A percentile compares a stretch with the other conserved stretches of the same genome.
Evolutionary conservation across 176 grass and related monocot species (phyloP).

Genomic region (Aegilops sharonensis): DNA sequence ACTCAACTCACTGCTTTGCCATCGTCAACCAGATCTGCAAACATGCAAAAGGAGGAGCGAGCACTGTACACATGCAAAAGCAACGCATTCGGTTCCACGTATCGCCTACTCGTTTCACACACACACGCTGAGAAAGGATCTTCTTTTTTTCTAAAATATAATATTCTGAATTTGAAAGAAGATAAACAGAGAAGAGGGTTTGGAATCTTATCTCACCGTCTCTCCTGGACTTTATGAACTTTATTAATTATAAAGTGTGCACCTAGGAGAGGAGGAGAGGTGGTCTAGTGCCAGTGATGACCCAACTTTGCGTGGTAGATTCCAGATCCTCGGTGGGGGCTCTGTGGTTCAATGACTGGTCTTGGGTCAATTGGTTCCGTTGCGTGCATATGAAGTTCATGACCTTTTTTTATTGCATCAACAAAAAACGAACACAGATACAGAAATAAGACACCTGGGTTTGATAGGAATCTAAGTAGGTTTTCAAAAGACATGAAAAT

Average conservation of each 20-base stretch:
- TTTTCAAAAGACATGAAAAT: no score
- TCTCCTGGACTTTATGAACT: background rate
- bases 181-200: background rate
- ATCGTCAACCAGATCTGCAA: background rate
- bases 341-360: background rate
- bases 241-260: slow-evolving; percentile 23
- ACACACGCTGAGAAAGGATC: background rate
- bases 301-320: background rate
- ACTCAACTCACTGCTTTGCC: slow-evolving; percentile 20
- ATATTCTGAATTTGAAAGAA: background rate
- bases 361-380: background rate
- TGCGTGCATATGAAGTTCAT: no score
- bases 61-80: background rate
- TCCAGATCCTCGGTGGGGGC: slow-evolving; percentile 27
- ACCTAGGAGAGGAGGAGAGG: background rate
- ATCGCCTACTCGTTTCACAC: slow-evolving; percentile 24
- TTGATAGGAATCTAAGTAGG: no score
- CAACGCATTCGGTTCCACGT: background rate
- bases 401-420: no score
- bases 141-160: background rate
- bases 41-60: background rate
- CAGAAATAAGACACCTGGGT: no score
- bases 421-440: no score
- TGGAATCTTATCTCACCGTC: slow-evolving; percentile 38
- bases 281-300: slow-evolving; percentile 1